Evolutionary conservation across 163 green algal species (phyloP), one percentile per base, ranked within the genome.

Genomic region (Chlorella variabilis): DNA sequence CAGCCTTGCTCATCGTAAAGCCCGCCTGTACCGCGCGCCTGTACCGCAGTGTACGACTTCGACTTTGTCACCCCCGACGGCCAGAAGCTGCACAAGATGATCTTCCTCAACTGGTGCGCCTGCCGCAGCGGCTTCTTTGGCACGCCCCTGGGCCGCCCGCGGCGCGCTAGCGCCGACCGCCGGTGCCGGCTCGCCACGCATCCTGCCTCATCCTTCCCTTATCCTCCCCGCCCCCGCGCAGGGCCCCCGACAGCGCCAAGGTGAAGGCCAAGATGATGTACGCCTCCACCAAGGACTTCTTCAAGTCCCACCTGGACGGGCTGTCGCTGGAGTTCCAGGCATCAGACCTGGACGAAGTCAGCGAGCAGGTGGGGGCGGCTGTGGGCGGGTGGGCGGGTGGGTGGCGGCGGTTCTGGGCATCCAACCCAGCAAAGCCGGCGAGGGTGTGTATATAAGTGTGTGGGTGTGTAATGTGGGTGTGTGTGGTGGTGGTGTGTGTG

Each of bases 231-330:
- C 31, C 17, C 33, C 21, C 33, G 17, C 77, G 39, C 91, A 98
- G 93, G 94, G 93, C 93, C 8, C 94, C 95, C 42, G 93, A 97
- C 36, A 81, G 69, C 45, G 89, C 91, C 25, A 84, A 77, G 8
- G 93, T 95, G 54, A 96, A 95, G 80, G 61, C 86, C 69, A 98
- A 98, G 86, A 98, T 98, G 94, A 97, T 98, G 93, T 97, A 97
- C 79, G 93, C 95, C 2, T 93, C 85, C 73, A 98, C 94, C 62
- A 98, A 98, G 85, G 95, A 98, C 88, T 97, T 97, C 69, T 96
- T 98, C 88, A 98, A 97, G 88, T 86, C 86, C 41, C 93, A 92
- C 83, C 81, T 98, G 78, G 93, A 98, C n/a, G 94, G 93, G 18
- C 88, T 96, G 20, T 89, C 36, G 41, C 71, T 91, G 25, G 89